Evolutionary conservation across 148 eudicot species (phyloP).

Genomic region (Arbutus unedo): DNA sequence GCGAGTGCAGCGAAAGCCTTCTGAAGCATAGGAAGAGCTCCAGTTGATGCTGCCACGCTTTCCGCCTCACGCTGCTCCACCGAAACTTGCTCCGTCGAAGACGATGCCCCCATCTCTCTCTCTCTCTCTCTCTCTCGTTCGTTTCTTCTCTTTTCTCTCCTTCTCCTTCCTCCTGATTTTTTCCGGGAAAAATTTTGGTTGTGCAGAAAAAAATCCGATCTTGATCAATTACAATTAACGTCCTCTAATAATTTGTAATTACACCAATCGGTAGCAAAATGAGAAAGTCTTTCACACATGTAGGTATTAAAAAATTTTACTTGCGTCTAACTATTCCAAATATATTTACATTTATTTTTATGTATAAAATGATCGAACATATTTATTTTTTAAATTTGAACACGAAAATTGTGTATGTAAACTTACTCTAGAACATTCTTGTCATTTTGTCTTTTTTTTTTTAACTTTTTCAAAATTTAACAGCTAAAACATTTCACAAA

Average conservation of each 20-base stretch:
- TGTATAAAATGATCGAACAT: too few species aligned
- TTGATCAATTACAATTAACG: not conserved
- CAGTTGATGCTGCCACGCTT: conserved; percentile 61
- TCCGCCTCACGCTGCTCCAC: conserved; percentile 65
- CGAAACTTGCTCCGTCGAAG: conserved; percentile 43
- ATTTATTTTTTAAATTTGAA: too few species aligned
- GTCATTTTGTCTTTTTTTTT: not conserved
- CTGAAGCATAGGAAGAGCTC: conserved; percentile 63
- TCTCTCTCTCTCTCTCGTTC: not conserved
- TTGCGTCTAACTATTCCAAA: too few species aligned
- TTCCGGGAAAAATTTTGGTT: not conserved
- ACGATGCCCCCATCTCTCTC: conserved; percentile 59
- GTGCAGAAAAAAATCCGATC: not conserved
- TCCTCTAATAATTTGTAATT: too few species aligned
- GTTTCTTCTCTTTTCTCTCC: too few species aligned
- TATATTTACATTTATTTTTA: not conserved
- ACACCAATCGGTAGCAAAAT: too few species aligned
- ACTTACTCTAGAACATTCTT: too few species aligned
- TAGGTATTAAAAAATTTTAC: too few species aligned
- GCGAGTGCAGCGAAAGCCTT: conserved; percentile 54
- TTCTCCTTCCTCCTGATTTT: not conserved
- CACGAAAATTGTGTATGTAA: not conserved
- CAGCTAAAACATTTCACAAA: too few species aligned
- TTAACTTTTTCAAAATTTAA: not conserved
- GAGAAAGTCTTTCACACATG: too few species aligned